A percentile compares a stretch with the other conserved stretches of the same genome.
Evolutionary conservation across 257 asterid species (phyloP).

Genomic region (Handroanthus guayacan): DNA sequence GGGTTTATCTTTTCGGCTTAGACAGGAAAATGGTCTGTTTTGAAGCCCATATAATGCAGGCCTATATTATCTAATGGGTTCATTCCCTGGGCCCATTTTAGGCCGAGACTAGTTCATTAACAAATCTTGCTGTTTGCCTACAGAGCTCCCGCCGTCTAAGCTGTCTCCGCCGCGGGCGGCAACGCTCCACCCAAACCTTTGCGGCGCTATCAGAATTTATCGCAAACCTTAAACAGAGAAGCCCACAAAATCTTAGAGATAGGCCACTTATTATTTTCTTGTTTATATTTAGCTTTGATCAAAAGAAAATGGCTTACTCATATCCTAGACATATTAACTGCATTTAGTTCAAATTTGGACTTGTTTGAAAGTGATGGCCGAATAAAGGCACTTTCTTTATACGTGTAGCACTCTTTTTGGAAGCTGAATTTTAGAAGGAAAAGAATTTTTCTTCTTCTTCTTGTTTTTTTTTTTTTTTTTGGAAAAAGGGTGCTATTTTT

Average conservation of each 20-base stretch:
- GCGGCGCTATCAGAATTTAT: neutral
- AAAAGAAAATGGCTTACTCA: slow-evolving; percentile 8
- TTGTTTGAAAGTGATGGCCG: slow-evolving; percentile 62
- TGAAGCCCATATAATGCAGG: neutral
- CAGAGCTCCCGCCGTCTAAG: neutral
- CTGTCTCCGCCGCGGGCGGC: neutral
- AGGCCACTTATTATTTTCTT: neutral
- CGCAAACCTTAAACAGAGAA: neutral
- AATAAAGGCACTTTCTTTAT: slow-evolving; percentile 50
- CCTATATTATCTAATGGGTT: neutral
- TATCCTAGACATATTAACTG: slow-evolving; percentile 51
- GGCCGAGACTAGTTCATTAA: neutral
- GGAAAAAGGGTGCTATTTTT: neutral
- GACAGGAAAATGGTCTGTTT: no score
- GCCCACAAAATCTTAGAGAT: neutral
- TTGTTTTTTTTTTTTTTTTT: no score
- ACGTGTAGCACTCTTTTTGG: neutral
- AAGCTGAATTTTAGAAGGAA: neutral
- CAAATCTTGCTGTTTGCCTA: neutral
- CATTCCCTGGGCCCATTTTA: slow-evolving; percentile 4
- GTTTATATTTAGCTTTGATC: neutral
- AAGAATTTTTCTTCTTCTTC: no score
- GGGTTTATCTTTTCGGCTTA: slow-evolving; percentile 31
- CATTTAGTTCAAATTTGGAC: slow-evolving; percentile 57
- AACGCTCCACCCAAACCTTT: neutral